Evolutionary conservation across 352 stramenopile genomes (phyloP), one percentile per base, ranked within the genome.

Genomic region (Halophytophthora batemanensis): DNA sequence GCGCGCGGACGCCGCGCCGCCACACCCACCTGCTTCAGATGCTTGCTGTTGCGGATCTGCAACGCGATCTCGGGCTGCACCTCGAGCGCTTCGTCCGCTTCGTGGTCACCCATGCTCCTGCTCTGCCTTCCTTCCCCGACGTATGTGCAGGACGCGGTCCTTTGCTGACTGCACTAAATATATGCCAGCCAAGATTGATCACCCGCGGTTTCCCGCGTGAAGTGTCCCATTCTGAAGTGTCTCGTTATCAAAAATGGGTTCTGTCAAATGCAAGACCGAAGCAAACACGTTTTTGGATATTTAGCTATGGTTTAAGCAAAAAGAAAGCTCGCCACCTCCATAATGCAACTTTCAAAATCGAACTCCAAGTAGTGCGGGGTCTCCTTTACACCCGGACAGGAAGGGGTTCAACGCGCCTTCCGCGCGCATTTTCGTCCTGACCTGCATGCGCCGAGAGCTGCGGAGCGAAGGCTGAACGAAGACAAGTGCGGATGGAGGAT

Each of bases 11-110:
- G 74, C 12, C 84, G 77, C 59, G 89, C 65, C 0, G 82, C 85
- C 48, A 95, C 81, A 33, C 74, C 85, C 15, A 95, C 69, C 34
- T 91, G 79, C 65, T 93, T 95, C 25, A 90, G 63, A 36, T 87
- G 65, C 65, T 93, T 93, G 38, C 72, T 74, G 60, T 83, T 88
- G 33, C 74, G 74, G 57, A 95, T 86, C 60, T 90, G 74, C 43
- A 95, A 53, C 41, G 85, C 81, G 60, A 95, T 76, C 59, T 90
- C 72, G 0, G 77, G 61, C 63, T 76, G 63, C 38, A 64, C 59
- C 45, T 69, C 56, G 2, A 42, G 18, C 28, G 25, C 42, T 18
- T 64, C 61, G 41, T 80, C 67, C 21, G 86, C 71, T 21, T 60
- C 55, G 19, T 42, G 22, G 45, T 83, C 67, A 29, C 49, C 66